Evolutionary conservation across 257 asterid species (phyloP).

Genomic region (Penstemon newberryi): DNA sequence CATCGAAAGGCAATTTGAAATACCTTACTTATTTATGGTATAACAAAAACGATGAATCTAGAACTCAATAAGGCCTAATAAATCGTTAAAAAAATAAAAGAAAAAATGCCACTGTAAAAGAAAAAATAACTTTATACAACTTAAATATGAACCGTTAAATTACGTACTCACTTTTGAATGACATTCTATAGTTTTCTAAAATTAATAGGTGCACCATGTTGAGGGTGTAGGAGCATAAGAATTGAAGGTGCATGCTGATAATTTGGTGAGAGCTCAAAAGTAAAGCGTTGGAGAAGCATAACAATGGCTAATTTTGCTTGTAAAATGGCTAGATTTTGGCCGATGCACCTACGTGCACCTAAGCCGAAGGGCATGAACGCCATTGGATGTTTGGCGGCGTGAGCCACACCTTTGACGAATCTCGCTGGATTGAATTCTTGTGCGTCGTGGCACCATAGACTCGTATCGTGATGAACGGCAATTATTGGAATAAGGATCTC

Average conservation of each 20-base stretch:
- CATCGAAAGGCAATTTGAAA: too few relatives aligned
- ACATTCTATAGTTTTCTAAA: slow-evolving; percentile 59
- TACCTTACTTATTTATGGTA: too few relatives aligned
- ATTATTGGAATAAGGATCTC: slow-evolving; percentile 81
- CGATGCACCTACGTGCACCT: slow-evolving; percentile 82
- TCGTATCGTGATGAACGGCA: slow-evolving; percentile 81
- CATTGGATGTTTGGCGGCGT: slow-evolving; percentile 71
- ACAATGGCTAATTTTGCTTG: slow-evolving; percentile 75
- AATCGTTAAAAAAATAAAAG: too few relatives aligned
- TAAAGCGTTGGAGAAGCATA: slow-evolving; percentile 69
- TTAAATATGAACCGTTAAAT: too few relatives aligned
- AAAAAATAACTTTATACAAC: too few relatives aligned
- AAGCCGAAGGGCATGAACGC: slow-evolving; percentile 87
- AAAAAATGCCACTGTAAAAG: too few relatives aligned
- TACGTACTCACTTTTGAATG: too few relatives aligned
- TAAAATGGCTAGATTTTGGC: slow-evolving; percentile 78
- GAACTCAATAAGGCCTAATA: too few relatives aligned
- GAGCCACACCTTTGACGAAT: slow-evolving; percentile 66
- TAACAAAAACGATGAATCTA: too few relatives aligned
- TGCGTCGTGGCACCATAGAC: slow-evolving; percentile 74
- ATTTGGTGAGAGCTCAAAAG: slow-evolving; percentile 61
- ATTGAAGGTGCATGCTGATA: slow-evolving; percentile 78
- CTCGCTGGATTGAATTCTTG: slow-evolving; percentile 82
- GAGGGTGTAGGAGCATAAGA: slow-evolving; percentile 69
- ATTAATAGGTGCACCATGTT: slow-evolving; percentile 81